Evolutionary conservation across 1,284 basidiomycete species (phyloP).

Genomic region (Cystobasidium pallidum): DNA sequence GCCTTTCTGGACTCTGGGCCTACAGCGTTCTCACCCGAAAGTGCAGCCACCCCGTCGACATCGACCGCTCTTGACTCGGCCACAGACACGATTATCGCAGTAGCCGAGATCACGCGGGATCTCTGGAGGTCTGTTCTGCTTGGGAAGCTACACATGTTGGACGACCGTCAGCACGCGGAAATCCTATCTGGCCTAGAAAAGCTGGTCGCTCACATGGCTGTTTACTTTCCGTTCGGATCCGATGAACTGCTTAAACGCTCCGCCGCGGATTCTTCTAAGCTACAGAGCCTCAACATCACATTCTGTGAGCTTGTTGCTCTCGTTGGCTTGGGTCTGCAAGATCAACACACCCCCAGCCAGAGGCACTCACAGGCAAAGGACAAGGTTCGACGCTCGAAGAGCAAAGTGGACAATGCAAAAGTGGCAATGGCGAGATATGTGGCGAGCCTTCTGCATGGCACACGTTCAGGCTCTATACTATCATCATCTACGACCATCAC

Average conservation of each 20-base stretch:
- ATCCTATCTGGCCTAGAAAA: constrained; percentile 58
- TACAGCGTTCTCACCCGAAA: constrained; percentile 68
- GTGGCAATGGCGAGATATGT: constrained; percentile 5
- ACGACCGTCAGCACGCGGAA: constrained; percentile 41
- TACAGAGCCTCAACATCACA: constrained; percentile 71
- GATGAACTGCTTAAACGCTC: constrained; percentile 56
- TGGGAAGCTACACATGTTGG: neutral
- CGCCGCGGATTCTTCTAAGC: constrained; percentile 61
- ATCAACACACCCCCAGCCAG: constrained; percentile 40
- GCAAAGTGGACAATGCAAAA: neutral
- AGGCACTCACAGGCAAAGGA: neutral
- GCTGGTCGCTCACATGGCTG: constrained; percentile 71
- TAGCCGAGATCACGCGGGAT: constrained; percentile 66
- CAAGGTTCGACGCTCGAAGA: neutral
- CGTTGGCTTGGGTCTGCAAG: constrained; percentile 61
- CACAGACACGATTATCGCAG: constrained; percentile 66
- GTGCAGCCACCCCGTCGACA: constrained; percentile 44
- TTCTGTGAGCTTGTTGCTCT: constrained; percentile 76
- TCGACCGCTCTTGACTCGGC: constrained; percentile 64
- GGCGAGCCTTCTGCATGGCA: neutral
- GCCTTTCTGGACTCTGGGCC: constrained; percentile 85
- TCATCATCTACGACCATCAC: constrained; percentile 44
- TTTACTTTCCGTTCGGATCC: constrained; percentile 78
- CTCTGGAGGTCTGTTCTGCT: constrained; percentile 67
- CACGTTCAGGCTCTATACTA: constrained; percentile 44